Conservation (phyloP, 2,329 filamentous ascomycete species). For the Fonsecaea multimorphosa region DNA sequence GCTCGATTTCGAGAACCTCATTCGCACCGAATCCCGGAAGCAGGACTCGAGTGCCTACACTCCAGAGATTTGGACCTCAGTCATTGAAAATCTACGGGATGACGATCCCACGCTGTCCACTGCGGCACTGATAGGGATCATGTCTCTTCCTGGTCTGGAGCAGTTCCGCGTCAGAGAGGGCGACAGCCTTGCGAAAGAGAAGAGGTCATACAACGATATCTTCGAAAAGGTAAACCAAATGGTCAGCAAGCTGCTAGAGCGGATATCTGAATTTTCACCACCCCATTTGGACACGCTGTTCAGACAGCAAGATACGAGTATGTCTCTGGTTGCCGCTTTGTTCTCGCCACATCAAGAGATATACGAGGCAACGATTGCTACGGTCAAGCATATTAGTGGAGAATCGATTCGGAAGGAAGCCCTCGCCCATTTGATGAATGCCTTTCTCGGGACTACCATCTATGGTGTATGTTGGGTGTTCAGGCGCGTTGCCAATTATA, state of each 20-base stretch:
- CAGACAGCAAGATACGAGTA: slow-evolving; percentile 69
- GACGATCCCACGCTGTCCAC: slow-evolving; percentile 75
- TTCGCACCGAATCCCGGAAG: slow-evolving; percentile 66
- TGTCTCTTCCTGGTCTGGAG: slow-evolving; percentile 76
- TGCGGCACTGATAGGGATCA: slow-evolving; percentile 72
- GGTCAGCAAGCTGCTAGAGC: slow-evolving; percentile 76
- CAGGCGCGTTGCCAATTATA: slow-evolving; percentile 61
- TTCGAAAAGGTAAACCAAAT: slow-evolving; percentile 67
- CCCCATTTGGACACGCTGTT: slow-evolving; percentile 73
- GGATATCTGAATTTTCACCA: slow-evolving; percentile 76
- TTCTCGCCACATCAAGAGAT: slow-evolving; percentile 81
- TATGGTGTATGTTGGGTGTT: slow-evolving; percentile 63
- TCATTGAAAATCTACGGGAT: slow-evolving; percentile 70
- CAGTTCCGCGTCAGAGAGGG: slow-evolving; percentile 63
- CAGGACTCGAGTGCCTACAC: slow-evolving; percentile 73
- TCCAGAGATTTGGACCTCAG: slow-evolving; percentile 76
- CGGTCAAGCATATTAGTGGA: slow-evolving; percentile 81
- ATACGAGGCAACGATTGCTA: slow-evolving; percentile 77
- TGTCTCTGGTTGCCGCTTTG: slow-evolving; percentile 77
- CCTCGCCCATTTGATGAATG: slow-evolving; percentile 64
- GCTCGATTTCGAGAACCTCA: slow-evolving; percentile 71
- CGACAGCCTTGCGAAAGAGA: slow-evolving; percentile 55
- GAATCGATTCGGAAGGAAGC: slow-evolving; percentile 68
- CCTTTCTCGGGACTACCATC: slow-evolving; percentile 63
- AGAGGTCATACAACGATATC: slow-evolving; percentile 77